A percentile compares a stretch with the other conserved stretches of the same genome.
Evolutionary conservation across 495 filamentous ascomycete genomes (phyloP).

Genomic region (Friedmanniomyces simplex): DNA sequence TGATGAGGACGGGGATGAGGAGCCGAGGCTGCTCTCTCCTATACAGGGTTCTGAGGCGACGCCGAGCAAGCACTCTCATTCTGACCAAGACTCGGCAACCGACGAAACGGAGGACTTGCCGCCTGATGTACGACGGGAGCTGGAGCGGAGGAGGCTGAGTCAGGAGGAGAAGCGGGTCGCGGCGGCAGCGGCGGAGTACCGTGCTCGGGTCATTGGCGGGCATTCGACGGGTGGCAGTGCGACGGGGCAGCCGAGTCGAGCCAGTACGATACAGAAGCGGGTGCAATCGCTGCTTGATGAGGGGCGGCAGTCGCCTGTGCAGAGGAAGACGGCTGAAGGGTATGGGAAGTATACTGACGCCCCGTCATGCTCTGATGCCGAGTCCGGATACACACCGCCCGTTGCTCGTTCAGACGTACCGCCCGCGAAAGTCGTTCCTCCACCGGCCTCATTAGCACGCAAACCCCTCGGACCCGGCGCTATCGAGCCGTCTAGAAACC

Average conservation of each 20-base stretch:
- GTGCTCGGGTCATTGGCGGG: conserved; percentile 56
- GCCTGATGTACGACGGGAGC: conserved; percentile 81
- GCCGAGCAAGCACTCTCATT: conserved; percentile 59
- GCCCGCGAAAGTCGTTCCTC: neutral
- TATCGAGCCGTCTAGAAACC: conserved; percentile 1
- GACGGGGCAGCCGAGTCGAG: conserved; percentile 14
- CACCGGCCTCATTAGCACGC: neutral
- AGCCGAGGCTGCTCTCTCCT: conserved; percentile 51
- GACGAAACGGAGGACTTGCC: conserved; percentile 62
- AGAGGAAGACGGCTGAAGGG: conserved; percentile 64
- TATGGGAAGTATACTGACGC: conserved; percentile 74
- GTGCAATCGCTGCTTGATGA: conserved; percentile 82
- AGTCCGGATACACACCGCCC: conserved; percentile 6
- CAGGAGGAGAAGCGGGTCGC: conserved; percentile 91
- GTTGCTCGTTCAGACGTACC: neutral
- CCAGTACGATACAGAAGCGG: conserved; percentile 73
- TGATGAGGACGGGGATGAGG: conserved; percentile 30
- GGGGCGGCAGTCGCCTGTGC: conserved; percentile 44
- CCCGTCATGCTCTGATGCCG: neutral
- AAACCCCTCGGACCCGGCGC: neutral
- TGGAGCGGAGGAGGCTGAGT: conserved; percentile 72
- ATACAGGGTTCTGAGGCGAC: conserved; percentile 70
- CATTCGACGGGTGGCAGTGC: conserved; percentile 20
- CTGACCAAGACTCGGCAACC: conserved; percentile 33
- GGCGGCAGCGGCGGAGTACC: conserved; percentile 83